These are phyloP conservation scores for Plasmodium vinckei DNA, from an alignment of 169 alveolate genomes.

Conservation along the genomic window DNA sequence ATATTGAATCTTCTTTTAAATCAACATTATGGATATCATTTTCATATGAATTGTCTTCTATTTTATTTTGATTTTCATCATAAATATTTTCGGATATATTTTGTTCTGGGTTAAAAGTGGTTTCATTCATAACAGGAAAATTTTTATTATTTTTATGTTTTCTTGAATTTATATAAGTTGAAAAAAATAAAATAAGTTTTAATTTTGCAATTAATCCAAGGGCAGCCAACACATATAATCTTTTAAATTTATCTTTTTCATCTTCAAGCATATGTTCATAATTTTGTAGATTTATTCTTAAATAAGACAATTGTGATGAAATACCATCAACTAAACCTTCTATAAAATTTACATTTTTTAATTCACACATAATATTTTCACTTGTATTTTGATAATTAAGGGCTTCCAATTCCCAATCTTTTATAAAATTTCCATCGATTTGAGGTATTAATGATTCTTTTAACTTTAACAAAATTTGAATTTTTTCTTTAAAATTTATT, in stretches of 20 bases:
- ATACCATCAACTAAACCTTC: constrained; percentile 56
- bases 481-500: constrained; percentile 64
- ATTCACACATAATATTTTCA: constrained; percentile 77
- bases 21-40: constrained; percentile 12
- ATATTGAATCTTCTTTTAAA: constrained; percentile 2
- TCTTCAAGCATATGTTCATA: constrained; percentile 63
- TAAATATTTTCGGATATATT: constrained; percentile 25
- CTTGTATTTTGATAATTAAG: constrained; percentile 76
- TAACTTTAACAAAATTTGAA: constrained; percentile 70
- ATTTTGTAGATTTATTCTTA: constrained; percentile 76
- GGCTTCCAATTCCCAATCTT: constrained; percentile 82
- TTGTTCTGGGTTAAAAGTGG: constrained; percentile 3
- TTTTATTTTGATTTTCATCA: constrained; percentile 12
- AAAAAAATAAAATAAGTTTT: constrained; percentile 72
- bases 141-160: constrained; percentile 23
- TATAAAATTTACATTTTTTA: constrained; percentile 51
- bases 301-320: constrained; percentile 77
- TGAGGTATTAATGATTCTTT: constrained; percentile 70
- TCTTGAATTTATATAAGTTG: constrained; percentile 65
- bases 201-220: constrained; percentile 70
- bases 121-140: constrained; percentile 43
- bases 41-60: constrained; percentile 15
- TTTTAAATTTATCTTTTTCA: constrained; percentile 77
- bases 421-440: constrained; percentile 78
- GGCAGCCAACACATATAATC: constrained; percentile 66